phyloP scores from a whole-genome alignment of 495 filamentous ascomycete genomes.

The Aspergillus haitiensis region DNA sequence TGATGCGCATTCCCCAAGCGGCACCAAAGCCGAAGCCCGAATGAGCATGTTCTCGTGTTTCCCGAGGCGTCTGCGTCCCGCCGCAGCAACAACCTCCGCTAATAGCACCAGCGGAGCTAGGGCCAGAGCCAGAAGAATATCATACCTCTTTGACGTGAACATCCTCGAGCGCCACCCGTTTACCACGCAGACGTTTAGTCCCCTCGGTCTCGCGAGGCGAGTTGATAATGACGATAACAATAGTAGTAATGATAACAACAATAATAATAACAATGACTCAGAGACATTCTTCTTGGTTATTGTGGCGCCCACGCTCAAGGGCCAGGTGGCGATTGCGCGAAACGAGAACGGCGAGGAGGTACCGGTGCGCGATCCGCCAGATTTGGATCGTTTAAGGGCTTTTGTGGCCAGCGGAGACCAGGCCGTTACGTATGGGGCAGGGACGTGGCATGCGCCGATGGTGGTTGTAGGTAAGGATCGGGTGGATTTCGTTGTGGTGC shows the following conservation, averaged over 20 bases:
- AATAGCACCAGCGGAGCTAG: slow-evolving; percentile 1
- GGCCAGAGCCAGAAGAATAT: slow-evolving; percentile 18
- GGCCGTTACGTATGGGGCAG: slow-evolving; percentile 87
- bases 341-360: slow-evolving; percentile 35
- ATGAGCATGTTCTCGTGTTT: slow-evolving; percentile 92
- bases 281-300: slow-evolving; percentile 73
- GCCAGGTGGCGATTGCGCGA: slow-evolving; percentile 35
- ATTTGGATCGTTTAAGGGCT: slow-evolving; percentile 66
- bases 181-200: slow-evolving; percentile 90
- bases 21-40: slow-evolving; percentile 55
- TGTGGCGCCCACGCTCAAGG: slow-evolving; percentile 71
- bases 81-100: slow-evolving; percentile 13
- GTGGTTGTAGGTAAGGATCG: slow-evolving; percentile 69
- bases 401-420: slow-evolving; percentile 79
- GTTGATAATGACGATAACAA: slow-evolving; percentile 32
- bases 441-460: slow-evolving; percentile 99
- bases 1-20: slow-evolving; percentile 58
- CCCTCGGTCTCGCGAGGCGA: slow-evolving; percentile 56
- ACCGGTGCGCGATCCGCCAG: slow-evolving; percentile 63
- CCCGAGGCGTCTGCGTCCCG: slow-evolving; percentile 54
- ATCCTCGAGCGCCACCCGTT: slow-evolving; percentile 93
- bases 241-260: slow-evolving; percentile 16
- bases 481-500: slow-evolving; percentile 84
- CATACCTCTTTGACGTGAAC: slow-evolving; percentile 59
- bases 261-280: slow-evolving; percentile 14